Conservation (phyloP, 805 yeast genomes). For the Brettanomyces sp. region DNA sequence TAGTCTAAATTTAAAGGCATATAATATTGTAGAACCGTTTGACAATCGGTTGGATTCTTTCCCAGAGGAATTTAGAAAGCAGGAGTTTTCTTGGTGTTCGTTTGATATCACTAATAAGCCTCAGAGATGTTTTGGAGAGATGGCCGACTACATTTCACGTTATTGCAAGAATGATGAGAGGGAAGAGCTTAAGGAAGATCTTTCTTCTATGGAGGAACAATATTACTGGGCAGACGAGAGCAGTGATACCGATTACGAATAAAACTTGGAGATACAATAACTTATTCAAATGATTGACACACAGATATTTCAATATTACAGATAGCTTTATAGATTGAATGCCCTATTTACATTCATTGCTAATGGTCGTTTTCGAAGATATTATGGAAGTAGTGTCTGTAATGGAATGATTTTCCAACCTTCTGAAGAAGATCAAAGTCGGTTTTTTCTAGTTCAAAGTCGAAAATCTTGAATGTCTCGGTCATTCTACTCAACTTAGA, state of each 20-base stretch:
- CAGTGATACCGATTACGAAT: conserved; percentile 2
- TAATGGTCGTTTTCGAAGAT: background rate
- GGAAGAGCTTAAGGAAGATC: conserved; percentile 41
- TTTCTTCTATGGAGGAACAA: conserved; percentile 33
- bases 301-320: background rate
- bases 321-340: background rate
- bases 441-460: conserved; percentile 39
- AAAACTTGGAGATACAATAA: background rate
- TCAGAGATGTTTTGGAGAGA: conserved; percentile 11
- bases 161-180: conserved; percentile 36
- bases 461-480: conserved; percentile 46
- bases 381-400: background rate
- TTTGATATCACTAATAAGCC: conserved; percentile 19
- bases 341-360: background rate
- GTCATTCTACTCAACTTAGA: conserved; percentile 46
- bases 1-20: conserved; percentile 8
- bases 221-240: conserved; percentile 45
- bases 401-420: conserved; percentile 25
- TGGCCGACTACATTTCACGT: conserved; percentile 18
- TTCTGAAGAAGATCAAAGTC: conserved; percentile 38
- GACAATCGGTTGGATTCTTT: conserved; percentile 21
- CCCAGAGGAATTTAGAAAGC: conserved; percentile 18
- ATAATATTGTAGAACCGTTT: conserved; percentile 8
- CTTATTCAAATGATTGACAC: background rate
- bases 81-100: conserved; percentile 5